A percentile compares a stretch with the other conserved stretches of the same genome.
Evolutionary conservation across 2,329 filamentous ascomycete genomes (phyloP).

Genomic region (Orbilia ellipsospora): DNA sequence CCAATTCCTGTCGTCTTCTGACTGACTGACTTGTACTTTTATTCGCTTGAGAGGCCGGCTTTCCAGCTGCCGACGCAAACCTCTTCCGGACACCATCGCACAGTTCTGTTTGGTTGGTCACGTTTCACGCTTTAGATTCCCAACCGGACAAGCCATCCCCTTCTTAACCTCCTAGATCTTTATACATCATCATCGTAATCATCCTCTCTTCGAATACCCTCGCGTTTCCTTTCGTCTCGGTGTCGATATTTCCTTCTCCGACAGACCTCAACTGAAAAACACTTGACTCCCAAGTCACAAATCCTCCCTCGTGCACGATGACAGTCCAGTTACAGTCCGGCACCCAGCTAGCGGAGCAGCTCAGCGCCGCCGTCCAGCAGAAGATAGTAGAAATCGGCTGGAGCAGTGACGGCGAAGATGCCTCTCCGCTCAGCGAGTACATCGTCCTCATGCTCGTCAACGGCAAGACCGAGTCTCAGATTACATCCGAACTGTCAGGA

Average conservation of each 20-base stretch:
- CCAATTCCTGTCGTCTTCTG: neutral
- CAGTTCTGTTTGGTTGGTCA: slow-evolving; percentile 47
- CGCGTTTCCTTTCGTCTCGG: slow-evolving; percentile 1
- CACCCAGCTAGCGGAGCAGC: slow-evolving; percentile 84
- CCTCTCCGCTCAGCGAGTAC: slow-evolving; percentile 90
- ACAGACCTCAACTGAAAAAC: slow-evolving; percentile 1
- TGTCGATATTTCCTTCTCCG: slow-evolving; percentile 5
- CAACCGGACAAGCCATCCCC: slow-evolving; percentile 16
- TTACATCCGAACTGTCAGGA: slow-evolving; percentile 85
- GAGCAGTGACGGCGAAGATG: slow-evolving; percentile 82
- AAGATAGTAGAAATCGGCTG: slow-evolving; percentile 94
- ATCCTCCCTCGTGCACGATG: slow-evolving; percentile 68
- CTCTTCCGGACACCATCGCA: slow-evolving; percentile 47
- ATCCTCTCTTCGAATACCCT: slow-evolving; percentile 2
- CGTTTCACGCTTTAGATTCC: slow-evolving; percentile 51
- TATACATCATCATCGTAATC: neutral
- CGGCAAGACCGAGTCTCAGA: slow-evolving; percentile 89
- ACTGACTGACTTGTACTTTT: neutral
- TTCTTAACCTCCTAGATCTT: slow-evolving; percentile 18
- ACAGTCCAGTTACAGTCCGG: slow-evolving; percentile 79
- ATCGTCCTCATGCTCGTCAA: slow-evolving; percentile 97
- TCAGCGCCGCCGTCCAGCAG: slow-evolving; percentile 84
- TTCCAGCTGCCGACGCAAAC: neutral
- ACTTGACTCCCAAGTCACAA: slow-evolving; percentile 8
- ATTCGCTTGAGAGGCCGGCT: neutral